Evolutionary conservation across 805 yeast genomes (phyloP).

Genomic region (Schwanniomyces pseudopolymorphus): DNA sequence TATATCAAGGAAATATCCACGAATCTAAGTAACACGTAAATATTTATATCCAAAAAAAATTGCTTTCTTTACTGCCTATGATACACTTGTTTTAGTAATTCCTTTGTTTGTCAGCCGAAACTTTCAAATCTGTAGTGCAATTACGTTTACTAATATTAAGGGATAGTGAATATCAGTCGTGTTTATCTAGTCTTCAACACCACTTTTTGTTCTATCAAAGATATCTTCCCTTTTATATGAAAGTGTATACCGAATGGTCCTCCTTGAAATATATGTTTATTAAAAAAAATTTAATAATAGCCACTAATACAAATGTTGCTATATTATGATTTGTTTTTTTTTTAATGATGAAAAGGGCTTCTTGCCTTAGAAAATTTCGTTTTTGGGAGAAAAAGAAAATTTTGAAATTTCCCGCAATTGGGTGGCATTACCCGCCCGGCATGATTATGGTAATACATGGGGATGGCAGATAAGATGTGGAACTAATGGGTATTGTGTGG

Average conservation of each 20-base stretch:
- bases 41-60: slow-evolving; percentile 2
- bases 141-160: slow-evolving; percentile 1
- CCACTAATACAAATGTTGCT: slow-evolving; percentile 1
- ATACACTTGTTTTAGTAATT: not conserved
- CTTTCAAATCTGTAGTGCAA: not conserved
- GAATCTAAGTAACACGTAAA: not conserved
- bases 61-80: not conserved
- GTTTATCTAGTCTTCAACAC: not conserved
- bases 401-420: slow-evolving; percentile 4
- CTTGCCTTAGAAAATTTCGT: slow-evolving; percentile 1
- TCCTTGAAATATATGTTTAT: slow-evolving; percentile 1
- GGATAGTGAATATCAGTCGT: not conserved
- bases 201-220: slow-evolving; percentile 1
- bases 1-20: not conserved
- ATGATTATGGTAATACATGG: not conserved
- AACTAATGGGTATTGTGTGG: not conserved
- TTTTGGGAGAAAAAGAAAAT: slow-evolving; percentile 1
- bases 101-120: not conserved
- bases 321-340: slow-evolving; percentile 2
- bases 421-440: not conserved
- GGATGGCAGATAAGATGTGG: not conserved
- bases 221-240: not conserved
- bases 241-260: not conserved
- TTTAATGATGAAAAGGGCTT: slow-evolving; percentile 1
- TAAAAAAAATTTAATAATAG: slow-evolving; percentile 1